Evolutionary conservation across 148 eudicot genomes (phyloP).

Genomic region (Amaranthus cruentus): DNA sequence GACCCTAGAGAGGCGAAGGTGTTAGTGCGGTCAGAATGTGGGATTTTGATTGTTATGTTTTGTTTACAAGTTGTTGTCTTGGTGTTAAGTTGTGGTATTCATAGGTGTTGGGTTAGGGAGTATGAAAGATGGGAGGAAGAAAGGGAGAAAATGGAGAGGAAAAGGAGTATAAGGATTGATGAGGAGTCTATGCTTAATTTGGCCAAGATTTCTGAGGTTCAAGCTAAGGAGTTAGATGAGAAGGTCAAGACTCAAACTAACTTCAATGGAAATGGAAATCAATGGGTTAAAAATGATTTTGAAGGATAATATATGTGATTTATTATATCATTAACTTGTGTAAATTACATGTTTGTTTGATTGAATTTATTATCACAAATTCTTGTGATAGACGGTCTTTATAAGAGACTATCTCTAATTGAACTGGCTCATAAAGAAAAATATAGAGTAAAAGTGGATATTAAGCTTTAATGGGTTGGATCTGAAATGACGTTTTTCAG

Average conservation of each 20-base stretch:
- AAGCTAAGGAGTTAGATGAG: constrained; percentile 30
- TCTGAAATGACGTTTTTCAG: too few species aligned
- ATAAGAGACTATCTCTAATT: neutral
- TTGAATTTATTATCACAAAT: neutral
- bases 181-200: constrained; percentile 46
- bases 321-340: neutral
- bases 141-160: constrained; percentile 33
- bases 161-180: constrained; percentile 35
- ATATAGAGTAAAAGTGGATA: too few species aligned
- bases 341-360: neutral
- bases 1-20: constrained; percentile 63
- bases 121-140: constrained; percentile 47
- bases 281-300: constrained; percentile 20
- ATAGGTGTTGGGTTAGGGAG: constrained; percentile 57
- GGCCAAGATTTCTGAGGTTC: constrained; percentile 32
- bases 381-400: neutral
- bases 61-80: constrained; percentile 46
- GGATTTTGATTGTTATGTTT: constrained; percentile 62
- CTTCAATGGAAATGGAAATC: neutral
- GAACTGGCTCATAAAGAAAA: neutral
- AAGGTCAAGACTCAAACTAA: constrained; percentile 25
- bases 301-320: constrained; percentile 1
- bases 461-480: too few species aligned
- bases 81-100: constrained; percentile 47
- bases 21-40: constrained; percentile 64